phyloP scores from a whole-genome alignment of 148 eudicot species.

The Cornus florida region DNA sequence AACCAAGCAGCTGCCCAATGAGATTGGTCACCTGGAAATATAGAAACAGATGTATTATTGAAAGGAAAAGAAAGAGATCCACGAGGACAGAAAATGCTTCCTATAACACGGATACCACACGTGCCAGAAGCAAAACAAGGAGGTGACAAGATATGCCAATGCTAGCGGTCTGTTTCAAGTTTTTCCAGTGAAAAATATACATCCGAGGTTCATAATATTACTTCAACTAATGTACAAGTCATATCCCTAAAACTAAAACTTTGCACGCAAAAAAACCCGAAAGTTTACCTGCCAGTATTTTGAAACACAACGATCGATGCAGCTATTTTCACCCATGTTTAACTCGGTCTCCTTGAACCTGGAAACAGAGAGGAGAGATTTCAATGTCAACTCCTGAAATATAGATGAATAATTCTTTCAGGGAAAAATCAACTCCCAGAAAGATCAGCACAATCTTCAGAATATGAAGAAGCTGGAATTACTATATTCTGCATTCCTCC shows the following conservation, averaged over 20 bases:
- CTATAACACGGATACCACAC: neutral
- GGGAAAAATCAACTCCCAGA: neutral
- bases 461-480: neutral
- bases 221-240: neutral
- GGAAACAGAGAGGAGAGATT: conserved; percentile 12
- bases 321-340: conserved; percentile 82
- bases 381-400: neutral
- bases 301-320: conserved; percentile 90
- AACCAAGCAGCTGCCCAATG: conserved; percentile 59
- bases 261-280: neutral
- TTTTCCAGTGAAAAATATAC: neutral
- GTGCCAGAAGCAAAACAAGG: neutral
- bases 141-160: too few species aligned
- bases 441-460: neutral
- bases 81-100: neutral
- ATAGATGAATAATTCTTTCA: neutral
- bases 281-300: conserved; percentile 82
- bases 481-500: neutral
- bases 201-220: neutral
- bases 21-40: conserved; percentile 57
- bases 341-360: conserved; percentile 89
- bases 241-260: neutral
- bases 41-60: too few species aligned
- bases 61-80: neutral
- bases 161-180: neutral